Conservation (phyloP, 352 stramenopile species). For the Phytophthora pistaciae region DNA sequence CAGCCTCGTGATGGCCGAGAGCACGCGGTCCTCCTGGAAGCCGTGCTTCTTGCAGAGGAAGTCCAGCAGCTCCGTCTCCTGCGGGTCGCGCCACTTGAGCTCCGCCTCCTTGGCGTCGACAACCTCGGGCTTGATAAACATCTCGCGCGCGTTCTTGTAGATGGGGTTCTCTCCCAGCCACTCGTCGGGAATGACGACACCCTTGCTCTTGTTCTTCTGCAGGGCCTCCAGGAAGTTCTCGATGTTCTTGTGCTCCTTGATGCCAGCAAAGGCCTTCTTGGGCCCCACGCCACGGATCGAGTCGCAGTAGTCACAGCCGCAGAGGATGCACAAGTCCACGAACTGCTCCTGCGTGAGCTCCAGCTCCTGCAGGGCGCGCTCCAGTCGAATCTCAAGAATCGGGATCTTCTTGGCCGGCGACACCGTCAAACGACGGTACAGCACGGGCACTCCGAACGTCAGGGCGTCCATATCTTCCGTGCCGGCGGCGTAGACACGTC, state of each 20-base stretch:
- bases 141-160: constrained; percentile 92
- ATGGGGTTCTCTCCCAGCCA: constrained; percentile 90
- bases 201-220: constrained; percentile 88
- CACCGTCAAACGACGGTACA: constrained; percentile 94
- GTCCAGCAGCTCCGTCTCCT: constrained; percentile 89
- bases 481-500: constrained; percentile 95
- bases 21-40: constrained; percentile 96
- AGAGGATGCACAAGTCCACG: constrained; percentile 99
- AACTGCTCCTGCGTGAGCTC: constrained; percentile 96
- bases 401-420: constrained; percentile 90
- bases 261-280: constrained; percentile 98
- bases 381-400: constrained; percentile 92
- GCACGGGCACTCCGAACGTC: constrained; percentile 97
- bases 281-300: constrained; percentile 98
- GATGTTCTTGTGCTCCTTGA: constrained; percentile 96
- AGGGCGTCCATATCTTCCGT: constrained; percentile 99
- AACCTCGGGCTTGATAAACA: constrained; percentile 93
- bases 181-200: constrained; percentile 84
- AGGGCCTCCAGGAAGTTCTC: constrained; percentile 95
- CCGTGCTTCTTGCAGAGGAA: constrained; percentile 98
- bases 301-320: constrained; percentile 99
- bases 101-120: constrained; percentile 70
- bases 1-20: constrained; percentile 94
- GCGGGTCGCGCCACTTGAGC: constrained; percentile 95
- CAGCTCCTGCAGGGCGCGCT: constrained; percentile 94